phyloP scores from a whole-genome alignment of 306 rosid genomes.

The Urtica urens region DNA sequence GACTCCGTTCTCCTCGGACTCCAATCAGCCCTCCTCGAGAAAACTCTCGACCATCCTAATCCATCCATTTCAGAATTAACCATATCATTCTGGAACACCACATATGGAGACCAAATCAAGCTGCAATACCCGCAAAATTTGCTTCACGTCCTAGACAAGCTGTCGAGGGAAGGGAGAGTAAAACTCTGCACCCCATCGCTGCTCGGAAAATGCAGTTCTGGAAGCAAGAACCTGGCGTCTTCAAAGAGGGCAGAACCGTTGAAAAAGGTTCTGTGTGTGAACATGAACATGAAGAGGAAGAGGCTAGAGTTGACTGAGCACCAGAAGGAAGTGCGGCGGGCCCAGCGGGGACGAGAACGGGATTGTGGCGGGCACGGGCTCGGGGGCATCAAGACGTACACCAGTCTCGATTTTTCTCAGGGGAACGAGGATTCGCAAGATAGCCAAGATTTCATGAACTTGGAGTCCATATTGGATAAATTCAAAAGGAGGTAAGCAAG shows the following conservation, averaged over 20 bases:
- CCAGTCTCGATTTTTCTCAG: constrained; percentile 55
- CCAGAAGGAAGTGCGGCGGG: constrained; percentile 70
- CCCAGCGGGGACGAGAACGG: constrained; percentile 62
- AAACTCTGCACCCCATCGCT: constrained; percentile 43
- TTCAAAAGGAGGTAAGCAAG: constrained; percentile 27
- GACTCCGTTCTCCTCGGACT: constrained; percentile 55
- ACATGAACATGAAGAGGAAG: constrained; percentile 34
- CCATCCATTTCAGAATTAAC: constrained; percentile 55
- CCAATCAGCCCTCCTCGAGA: constrained; percentile 50
- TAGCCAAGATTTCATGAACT: constrained; percentile 36
- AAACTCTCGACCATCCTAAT: constrained; percentile 61
- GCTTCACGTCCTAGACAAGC: constrained; percentile 55
- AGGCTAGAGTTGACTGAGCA: constrained; percentile 57
- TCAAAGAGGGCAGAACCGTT: constrained; percentile 52
- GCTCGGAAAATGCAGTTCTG: constrained; percentile 32
- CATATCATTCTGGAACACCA: constrained; percentile 63
- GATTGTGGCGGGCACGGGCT: constrained; percentile 65
- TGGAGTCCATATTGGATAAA: constrained; percentile 45
- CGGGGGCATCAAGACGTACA: constrained; percentile 53
- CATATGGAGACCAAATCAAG: constrained; percentile 47
- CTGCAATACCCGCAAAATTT: constrained; percentile 53
- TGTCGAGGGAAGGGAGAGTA: constrained; percentile 47
- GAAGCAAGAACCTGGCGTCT: constrained; percentile 20
- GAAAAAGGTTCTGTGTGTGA: constrained; percentile 17
- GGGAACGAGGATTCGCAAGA: constrained; percentile 57